phyloP scores from a whole-genome alignment of 176 grass and related monocot genomes.

The Secale cereale region DNA sequence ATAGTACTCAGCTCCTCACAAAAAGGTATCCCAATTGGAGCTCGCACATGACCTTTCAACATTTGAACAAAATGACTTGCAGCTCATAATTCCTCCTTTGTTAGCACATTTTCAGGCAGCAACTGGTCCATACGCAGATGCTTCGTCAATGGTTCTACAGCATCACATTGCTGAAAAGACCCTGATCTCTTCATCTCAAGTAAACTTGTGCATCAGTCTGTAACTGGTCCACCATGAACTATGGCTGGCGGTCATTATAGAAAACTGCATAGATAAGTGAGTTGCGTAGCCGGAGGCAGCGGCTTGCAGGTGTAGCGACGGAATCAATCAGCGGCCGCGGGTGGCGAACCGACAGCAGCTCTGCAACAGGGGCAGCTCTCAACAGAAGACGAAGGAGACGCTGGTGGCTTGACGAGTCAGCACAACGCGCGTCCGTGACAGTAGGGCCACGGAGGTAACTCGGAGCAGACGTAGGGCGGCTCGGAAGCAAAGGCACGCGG shows the following conservation, averaged over 20 bases:
- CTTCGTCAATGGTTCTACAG: conserved; percentile 49
- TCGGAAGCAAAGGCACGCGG: too few species aligned
- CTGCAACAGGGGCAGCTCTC: too few species aligned
- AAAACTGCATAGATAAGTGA: conserved; percentile 51
- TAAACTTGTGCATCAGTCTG: conserved; percentile 31
- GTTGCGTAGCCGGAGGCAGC: conserved; percentile 57
- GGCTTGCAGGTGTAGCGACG: too few species aligned
- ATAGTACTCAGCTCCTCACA: background rate
- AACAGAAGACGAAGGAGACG: too few species aligned
- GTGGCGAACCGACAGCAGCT: too few species aligned
- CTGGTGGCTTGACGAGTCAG: too few species aligned
- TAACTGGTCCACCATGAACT: conserved; percentile 15
- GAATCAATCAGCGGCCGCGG: too few species aligned
- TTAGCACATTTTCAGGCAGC: conserved; percentile 12
- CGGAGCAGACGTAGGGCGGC: too few species aligned
- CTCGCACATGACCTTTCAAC: conserved; percentile 35
- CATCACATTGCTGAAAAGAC: conserved; percentile 38
- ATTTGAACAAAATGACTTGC: conserved; percentile 12
- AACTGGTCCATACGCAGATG: conserved; percentile 21
- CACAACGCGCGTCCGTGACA: too few species aligned
- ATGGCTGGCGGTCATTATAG: conserved; percentile 55
- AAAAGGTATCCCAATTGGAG: conserved; percentile 69
- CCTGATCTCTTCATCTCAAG: conserved; percentile 41
- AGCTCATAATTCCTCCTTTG: conserved; percentile 26
- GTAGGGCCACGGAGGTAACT: too few species aligned